Conservation (phyloP, 768 basidiomycete species). For the Macrolepiota dolichaula region DNA sequence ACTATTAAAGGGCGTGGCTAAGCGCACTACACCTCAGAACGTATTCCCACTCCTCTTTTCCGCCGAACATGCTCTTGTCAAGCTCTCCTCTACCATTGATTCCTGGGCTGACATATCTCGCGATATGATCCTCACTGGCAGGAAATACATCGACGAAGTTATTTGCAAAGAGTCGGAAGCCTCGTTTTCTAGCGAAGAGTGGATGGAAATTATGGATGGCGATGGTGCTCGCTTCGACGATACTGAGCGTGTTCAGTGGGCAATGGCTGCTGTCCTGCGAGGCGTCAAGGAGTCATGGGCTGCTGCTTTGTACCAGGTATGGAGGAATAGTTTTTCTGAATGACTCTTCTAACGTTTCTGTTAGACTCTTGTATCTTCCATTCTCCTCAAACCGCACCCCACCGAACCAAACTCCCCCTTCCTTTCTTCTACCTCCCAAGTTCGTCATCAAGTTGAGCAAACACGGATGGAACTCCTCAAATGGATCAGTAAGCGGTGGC, state of each 20-base stretch:
- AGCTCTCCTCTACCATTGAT: conserved; percentile 56
- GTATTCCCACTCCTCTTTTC: conserved; percentile 68
- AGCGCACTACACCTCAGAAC: conserved; percentile 63
- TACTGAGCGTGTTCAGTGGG: conserved; percentile 72
- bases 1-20: conserved; percentile 71
- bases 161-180: conserved; percentile 55
- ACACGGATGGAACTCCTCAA: conserved; percentile 60
- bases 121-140: conserved; percentile 64
- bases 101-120: conserved; percentile 66
- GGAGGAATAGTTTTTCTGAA: conserved; percentile 1
- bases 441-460: conserved; percentile 72
- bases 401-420: conserved; percentile 57
- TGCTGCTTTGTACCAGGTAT: conserved; percentile 72
- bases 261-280: conserved; percentile 62
- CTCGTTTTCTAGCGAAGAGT: conserved; percentile 67
- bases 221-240: conserved; percentile 78
- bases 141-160: conserved; percentile 60
- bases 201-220: conserved; percentile 70
- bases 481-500: conserved; percentile 81
- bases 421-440: conserved; percentile 65
- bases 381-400: conserved; percentile 67
- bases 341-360: background rate
- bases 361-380: conserved; percentile 68
- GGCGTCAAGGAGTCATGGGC: conserved; percentile 66
- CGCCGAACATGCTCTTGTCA: conserved; percentile 55